A percentile compares a stretch with the other conserved stretches of the same genome.
These are phyloP conservation scores for Mycena amicta DNA, from an alignment of 768 basidiomycete species.

Conservation along the genomic window DNA sequence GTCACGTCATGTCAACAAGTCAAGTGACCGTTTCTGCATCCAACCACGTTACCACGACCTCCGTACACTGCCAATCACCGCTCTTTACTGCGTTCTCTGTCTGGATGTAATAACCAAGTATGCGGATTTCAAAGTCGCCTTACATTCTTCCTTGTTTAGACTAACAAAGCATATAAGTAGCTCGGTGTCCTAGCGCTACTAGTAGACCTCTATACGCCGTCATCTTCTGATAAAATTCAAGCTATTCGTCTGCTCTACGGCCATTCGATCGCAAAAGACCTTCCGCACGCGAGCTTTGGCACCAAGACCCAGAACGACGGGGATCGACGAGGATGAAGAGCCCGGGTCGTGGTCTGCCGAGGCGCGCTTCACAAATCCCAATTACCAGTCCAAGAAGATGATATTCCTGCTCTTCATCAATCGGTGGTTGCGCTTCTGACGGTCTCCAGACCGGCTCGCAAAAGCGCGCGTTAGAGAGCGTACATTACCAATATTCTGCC, in stretches of 20 bases:
- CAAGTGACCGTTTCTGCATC: too few species aligned
- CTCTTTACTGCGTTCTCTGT: too few species aligned
- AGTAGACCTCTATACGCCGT: constrained; percentile 84
- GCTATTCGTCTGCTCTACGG: constrained; percentile 85
- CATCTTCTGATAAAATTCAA: constrained; percentile 60
- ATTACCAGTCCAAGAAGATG: constrained; percentile 86
- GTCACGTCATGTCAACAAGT: neutral
- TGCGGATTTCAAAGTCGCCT: too few species aligned
- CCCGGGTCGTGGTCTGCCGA: constrained; percentile 69
- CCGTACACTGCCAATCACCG: too few species aligned
- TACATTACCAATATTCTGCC: constrained; percentile 85
- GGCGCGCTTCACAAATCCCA: constrained; percentile 80
- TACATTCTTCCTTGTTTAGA: constrained; percentile 68
- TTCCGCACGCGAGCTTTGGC: constrained; percentile 49
- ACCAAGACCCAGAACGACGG: constrained; percentile 31
- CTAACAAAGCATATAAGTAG: constrained; percentile 61
- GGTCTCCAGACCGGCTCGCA: neutral
- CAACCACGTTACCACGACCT: too few species aligned
- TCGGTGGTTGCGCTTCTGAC: constrained; percentile 53
- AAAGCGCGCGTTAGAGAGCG: constrained; percentile 84
- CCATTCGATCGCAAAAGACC: constrained; percentile 77
- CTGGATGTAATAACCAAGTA: constrained; percentile 92
- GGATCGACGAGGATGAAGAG: constrained; percentile 31
- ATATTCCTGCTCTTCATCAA: constrained; percentile 93
- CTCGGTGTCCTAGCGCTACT: constrained; percentile 63